phyloP scores from a whole-genome alignment of 345 rosid species.

The Rhodamnia argentea region DNA sequence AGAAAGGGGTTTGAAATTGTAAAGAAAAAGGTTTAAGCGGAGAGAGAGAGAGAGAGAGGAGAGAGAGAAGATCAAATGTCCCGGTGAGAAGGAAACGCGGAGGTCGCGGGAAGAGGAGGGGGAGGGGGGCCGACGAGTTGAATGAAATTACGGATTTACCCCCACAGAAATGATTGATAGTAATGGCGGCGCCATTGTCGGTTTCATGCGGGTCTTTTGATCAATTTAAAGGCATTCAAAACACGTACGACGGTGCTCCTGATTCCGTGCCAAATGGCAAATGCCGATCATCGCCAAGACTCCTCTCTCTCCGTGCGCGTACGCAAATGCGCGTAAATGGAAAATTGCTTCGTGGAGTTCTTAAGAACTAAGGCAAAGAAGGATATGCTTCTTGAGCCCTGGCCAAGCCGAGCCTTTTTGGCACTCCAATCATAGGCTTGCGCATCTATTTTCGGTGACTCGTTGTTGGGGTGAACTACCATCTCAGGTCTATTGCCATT shows the following conservation, averaged over 20 bases:
- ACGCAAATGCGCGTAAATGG: not conserved
- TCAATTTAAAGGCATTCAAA: not conserved
- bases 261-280: not conserved
- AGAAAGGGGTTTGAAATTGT: not conserved
- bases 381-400: not conserved
- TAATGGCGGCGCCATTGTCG: not conserved
- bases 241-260: not conserved
- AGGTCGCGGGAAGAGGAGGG: not conserved
- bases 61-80: not conserved
- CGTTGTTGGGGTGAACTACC: not conserved
- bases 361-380: not conserved
- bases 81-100: not conserved
- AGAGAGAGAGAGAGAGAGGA: not conserved
- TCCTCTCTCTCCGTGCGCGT: not conserved
- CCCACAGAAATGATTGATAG: rapidly evolving
- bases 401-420: no score
- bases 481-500: not conserved
- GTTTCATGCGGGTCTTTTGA: not conserved
- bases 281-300: not conserved
- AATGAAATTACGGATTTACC: not conserved
- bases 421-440: no score
- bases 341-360: not conserved
- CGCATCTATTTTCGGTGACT: not conserved
- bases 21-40: not conserved
- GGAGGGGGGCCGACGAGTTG: not conserved